Conservation (phyloP, 805 yeast species). For the Monosporozyma aerobia region DNA sequence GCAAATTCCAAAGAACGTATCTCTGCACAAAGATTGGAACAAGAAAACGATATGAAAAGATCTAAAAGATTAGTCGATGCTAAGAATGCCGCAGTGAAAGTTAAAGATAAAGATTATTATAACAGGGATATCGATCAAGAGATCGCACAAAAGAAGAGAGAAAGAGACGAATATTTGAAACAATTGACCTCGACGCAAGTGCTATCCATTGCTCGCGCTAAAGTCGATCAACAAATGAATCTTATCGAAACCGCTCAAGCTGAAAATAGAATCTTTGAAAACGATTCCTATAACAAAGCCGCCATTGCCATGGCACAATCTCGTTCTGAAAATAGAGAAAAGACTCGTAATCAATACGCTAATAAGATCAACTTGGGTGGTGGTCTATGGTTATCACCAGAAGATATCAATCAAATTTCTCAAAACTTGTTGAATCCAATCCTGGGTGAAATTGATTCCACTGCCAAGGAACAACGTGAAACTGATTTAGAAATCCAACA, state of each 20-base stretch:
- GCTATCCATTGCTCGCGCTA: slow-evolving; percentile 42
- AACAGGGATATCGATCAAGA: slow-evolving; percentile 29
- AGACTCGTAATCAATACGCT: slow-evolving; percentile 35
- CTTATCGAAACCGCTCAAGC: slow-evolving; percentile 35
- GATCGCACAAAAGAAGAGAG: slow-evolving; percentile 35
- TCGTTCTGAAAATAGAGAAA: slow-evolving; percentile 40
- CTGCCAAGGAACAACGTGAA: slow-evolving; percentile 63
- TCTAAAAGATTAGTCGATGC: slow-evolving; percentile 26
- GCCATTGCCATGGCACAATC: slow-evolving; percentile 74
- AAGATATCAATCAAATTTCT: slow-evolving; percentile 76
- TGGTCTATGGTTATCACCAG: slow-evolving; percentile 68
- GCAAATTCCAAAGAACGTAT: neutral
- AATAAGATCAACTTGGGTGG: slow-evolving; percentile 78
- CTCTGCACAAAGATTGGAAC: slow-evolving; percentile 23
- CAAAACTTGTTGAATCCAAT: slow-evolving; percentile 75
- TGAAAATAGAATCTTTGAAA: slow-evolving; percentile 20
- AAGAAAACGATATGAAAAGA: slow-evolving; percentile 56
- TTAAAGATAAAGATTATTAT: slow-evolving; percentile 30
- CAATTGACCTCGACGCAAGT: slow-evolving; percentile 32
- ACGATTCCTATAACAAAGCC: slow-evolving; percentile 53
- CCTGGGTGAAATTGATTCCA: slow-evolving; percentile 57
- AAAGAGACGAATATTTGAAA: slow-evolving; percentile 22
- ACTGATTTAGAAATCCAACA: slow-evolving; percentile 40
- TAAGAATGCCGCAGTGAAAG: slow-evolving; percentile 33
- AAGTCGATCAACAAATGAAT: slow-evolving; percentile 37